These are phyloP conservation scores for Glaciozyma antarctica DNA, from an alignment of 768 basidiomycete genomes.

Conservation along the genomic window DNA sequence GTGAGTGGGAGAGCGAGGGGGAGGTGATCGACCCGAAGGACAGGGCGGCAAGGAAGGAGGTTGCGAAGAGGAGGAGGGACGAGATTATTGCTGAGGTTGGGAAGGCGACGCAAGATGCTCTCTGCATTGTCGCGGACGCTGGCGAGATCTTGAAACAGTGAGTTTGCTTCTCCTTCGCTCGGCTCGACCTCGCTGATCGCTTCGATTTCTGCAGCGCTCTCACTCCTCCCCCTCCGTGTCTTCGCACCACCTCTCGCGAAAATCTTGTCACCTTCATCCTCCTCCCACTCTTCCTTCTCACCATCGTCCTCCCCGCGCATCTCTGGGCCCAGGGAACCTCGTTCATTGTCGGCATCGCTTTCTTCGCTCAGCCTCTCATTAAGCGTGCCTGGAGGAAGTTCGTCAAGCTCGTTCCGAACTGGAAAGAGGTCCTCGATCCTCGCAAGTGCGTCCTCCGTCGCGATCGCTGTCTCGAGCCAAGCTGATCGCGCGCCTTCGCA, in stretches of 20 bases:
- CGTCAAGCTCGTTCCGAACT: slow-evolving; percentile 40
- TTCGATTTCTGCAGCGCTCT: slow-evolving; percentile 35
- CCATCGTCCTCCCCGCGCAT: slow-evolving; percentile 34
- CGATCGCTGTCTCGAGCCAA: too few relatives aligned
- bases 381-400: slow-evolving; percentile 35
- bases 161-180: slow-evolving; percentile 9
- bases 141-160: slow-evolving; percentile 40
- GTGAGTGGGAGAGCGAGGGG: slow-evolving; percentile 30
- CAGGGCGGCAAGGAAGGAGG: slow-evolving; percentile 31
- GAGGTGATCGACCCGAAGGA: slow-evolving; percentile 4
- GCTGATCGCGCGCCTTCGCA: too few relatives aligned
- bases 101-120: slow-evolving; percentile 38
- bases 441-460: slow-evolving; percentile 37
- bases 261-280: slow-evolving; percentile 40
- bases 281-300: slow-evolving; percentile 34
- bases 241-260: slow-evolving; percentile 38
- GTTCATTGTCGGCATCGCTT: slow-evolving; percentile 40
- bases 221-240: slow-evolving; percentile 39
- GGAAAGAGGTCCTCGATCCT: slow-evolving; percentile 40
- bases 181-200: background rate
- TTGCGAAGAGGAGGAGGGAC: slow-evolving; percentile 37
- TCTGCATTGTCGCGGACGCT: slow-evolving; percentile 40
- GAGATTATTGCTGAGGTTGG: slow-evolving; percentile 39
- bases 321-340: slow-evolving; percentile 38
- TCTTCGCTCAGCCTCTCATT: slow-evolving; percentile 42